Conservation (phyloP, 495 filamentous ascomycete genomes). For the Penicillium macrosclerotiorum region DNA sequence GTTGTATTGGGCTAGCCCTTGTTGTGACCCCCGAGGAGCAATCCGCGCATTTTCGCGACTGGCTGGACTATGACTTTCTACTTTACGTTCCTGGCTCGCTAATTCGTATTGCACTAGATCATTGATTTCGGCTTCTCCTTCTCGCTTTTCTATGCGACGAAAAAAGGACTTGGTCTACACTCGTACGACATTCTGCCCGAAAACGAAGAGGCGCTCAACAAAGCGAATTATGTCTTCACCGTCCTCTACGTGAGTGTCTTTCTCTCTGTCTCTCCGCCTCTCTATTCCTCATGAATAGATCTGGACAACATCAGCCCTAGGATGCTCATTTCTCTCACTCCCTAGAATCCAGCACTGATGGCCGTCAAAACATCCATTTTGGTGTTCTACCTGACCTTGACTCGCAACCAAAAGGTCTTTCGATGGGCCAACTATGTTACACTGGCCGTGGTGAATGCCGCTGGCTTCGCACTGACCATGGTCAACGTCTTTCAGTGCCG, state of each 20-base stretch:
- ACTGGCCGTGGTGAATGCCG: conserved; percentile 69
- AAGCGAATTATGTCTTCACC: conserved; percentile 77
- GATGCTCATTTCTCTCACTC: no score
- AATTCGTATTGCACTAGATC: conserved; percentile 36
- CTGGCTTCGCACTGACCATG: conserved; percentile 75
- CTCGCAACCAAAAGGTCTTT: conserved; percentile 70
- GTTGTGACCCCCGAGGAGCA: no score
- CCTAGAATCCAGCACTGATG: conserved; percentile 78
- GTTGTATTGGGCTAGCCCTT: no score
- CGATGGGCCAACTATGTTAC: conserved; percentile 68
- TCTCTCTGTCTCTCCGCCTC: background rate
- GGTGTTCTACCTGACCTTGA: conserved; percentile 79
- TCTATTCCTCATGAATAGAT: background rate
- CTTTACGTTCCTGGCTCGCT: no score
- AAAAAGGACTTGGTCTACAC: conserved; percentile 74
- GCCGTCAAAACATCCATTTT: conserved; percentile 84
- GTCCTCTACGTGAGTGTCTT: conserved; percentile 69
- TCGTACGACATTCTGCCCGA: conserved; percentile 56
- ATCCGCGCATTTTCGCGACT: background rate
- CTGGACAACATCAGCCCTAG: conserved; percentile 1
- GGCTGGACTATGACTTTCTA: no score
- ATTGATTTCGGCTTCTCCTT: conserved; percentile 76
- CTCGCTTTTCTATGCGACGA: conserved; percentile 69
- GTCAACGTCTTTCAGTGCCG: conserved; percentile 86
- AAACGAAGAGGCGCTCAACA: conserved; percentile 52